Evolutionary conservation across 2,329 filamentous ascomycete species (phyloP).

Genomic region (Zalaria sp.): DNA sequence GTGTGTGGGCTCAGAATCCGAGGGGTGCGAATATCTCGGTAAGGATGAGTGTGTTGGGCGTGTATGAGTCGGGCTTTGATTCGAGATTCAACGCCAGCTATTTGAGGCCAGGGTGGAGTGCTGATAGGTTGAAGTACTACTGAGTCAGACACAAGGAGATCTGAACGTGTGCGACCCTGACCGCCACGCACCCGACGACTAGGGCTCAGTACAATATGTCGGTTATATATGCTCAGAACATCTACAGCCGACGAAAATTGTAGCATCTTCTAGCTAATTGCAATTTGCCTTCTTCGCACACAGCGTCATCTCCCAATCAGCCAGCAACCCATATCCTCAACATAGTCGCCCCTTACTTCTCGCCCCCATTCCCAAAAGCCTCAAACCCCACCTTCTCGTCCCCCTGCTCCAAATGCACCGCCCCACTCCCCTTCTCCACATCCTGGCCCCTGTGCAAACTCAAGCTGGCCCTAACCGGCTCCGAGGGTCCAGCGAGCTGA

Average conservation of each 20-base stretch:
- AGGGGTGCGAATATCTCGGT: slow-evolving; percentile 32
- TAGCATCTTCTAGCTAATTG: too few relatives aligned
- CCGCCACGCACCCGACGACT: too few relatives aligned
- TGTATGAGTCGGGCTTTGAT: slow-evolving; percentile 36
- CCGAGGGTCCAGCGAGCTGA: slow-evolving; percentile 8
- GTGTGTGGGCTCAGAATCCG: slow-evolving; percentile 45
- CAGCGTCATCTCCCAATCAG: too few relatives aligned
- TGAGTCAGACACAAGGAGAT: too few relatives aligned
- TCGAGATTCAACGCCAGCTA: slow-evolving; percentile 10
- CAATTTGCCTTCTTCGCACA: too few relatives aligned
- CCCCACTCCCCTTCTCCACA: neutral
- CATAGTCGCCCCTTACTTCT: too few relatives aligned
- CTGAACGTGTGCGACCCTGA: too few relatives aligned
- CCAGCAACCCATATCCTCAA: too few relatives aligned
- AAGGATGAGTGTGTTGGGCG: slow-evolving; percentile 32
- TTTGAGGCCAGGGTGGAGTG: slow-evolving; percentile 37
- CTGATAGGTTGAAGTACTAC: slow-evolving; percentile 21
- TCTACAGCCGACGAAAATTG: too few relatives aligned
- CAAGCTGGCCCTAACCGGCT: slow-evolving; percentile 13
- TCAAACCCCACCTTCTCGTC: neutral
- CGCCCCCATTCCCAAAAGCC: too few relatives aligned
- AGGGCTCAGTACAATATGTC: too few relatives aligned
- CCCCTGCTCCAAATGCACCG: neutral
- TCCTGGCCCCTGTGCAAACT: neutral
- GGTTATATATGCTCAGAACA: too few relatives aligned